Conservation (phyloP, 2,329 filamentous ascomycete genomes). For the Clarireedia sp. region DNA sequence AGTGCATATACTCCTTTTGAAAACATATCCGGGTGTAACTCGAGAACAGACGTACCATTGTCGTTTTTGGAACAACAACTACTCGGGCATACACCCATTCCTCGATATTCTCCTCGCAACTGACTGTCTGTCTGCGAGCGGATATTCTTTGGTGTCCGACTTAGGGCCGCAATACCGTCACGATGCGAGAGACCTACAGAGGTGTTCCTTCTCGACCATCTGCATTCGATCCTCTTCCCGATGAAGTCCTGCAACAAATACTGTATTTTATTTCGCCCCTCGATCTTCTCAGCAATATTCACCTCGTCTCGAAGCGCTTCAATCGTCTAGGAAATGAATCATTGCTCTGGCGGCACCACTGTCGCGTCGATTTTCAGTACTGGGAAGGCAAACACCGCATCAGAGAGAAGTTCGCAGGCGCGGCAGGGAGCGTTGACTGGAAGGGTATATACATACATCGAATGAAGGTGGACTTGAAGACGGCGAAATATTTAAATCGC, state of each 20-base stretch:
- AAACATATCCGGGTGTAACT: too few species aligned
- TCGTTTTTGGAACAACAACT: too few species aligned
- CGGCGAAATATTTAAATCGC: constrained; percentile 51
- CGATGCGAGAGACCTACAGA: neutral
- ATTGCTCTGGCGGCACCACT: constrained; percentile 74
- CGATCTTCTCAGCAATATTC: constrained; percentile 42
- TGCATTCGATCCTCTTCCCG: constrained; percentile 41
- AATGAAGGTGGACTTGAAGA: constrained; percentile 42
- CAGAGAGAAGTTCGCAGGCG: constrained; percentile 43
- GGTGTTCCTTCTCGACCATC: neutral
- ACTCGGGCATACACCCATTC: too few species aligned
- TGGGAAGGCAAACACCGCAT: constrained; percentile 67
- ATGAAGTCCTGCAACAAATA: constrained; percentile 79
- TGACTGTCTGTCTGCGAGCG: too few species aligned
- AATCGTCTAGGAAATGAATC: constrained; percentile 60
- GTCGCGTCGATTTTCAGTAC: constrained; percentile 57
- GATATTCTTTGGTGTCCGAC: too few species aligned
- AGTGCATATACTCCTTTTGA: too few species aligned
- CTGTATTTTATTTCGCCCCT: constrained; percentile 54
- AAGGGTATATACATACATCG: constrained; percentile 57
- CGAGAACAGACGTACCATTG: too few species aligned
- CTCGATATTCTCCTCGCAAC: too few species aligned
- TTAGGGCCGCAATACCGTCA: neutral
- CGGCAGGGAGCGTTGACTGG: constrained; percentile 61
- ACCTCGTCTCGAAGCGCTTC: constrained; percentile 54